Evolutionary conservation across 495 filamentous ascomycete species (phyloP), one percentile per base, ranked within the genome.

Genomic region (Aspergillus carlsbadensis): DNA sequence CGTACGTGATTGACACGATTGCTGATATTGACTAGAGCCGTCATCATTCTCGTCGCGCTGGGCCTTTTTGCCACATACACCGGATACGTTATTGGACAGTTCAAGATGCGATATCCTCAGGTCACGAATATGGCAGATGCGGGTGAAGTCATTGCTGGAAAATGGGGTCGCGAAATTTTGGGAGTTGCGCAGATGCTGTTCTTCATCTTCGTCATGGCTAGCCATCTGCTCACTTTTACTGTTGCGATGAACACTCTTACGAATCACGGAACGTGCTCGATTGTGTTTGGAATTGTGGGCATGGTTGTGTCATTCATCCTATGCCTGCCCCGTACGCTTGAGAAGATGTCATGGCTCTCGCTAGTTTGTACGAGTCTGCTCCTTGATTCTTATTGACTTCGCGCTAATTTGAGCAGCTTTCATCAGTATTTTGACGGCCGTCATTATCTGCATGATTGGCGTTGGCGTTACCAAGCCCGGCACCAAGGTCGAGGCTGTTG

Each of bases 41-140:
- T 89, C 17, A 64, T 89, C 21, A 80, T 88, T 75, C 58, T 93
- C 79, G 65, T 89, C 36, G 63, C 68, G 18, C 66, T 91, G 21
- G 89, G 89, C 14, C 55, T 87, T 6, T 58, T 90, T 11, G 84
- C 89, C 18, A 87, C 86, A 35, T 95, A 92, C 70, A 90, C 87
- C 15, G 87, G 87, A 60, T 89, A 85, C 56, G 80, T 92, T 31
- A 81, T 93, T 58, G 89, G 86, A 18, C 87, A 91, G 68, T 85
- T 94, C 66, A 92, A 91, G 66, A 59, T 84, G 58, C 79, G 74
- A 53, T 85, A 84, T 62, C 90, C 90, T 1, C 74, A 87, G n/a
- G 83, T 92, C 35, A 74, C 83, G 52, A 84, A 85, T 59, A 86
- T 92, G 65, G 84, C 87, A 17, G 88, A 94, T 61, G 88, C 83